Conservation (phyloP, 129 eudicot genomes). For the Silybum marianum region DNA sequence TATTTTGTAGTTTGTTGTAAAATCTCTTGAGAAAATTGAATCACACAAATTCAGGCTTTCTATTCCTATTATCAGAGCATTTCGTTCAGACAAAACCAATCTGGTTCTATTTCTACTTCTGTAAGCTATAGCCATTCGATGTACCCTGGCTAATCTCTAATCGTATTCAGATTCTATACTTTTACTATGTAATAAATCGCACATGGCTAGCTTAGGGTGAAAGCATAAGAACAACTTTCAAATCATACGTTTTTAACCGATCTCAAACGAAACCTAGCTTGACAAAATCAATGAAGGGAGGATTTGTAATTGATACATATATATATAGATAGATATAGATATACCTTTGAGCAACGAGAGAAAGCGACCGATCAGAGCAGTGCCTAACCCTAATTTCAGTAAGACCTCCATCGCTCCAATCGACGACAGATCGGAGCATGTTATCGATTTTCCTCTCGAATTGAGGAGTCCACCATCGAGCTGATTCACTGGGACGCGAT, state of each 20-base stretch:
- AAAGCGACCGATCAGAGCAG: conserved; percentile 73
- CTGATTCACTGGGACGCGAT: conserved; percentile 51
- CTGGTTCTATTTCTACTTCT: background rate
- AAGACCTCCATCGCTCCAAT: conserved; percentile 62
- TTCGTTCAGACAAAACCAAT: background rate
- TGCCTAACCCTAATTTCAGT: conserved; percentile 74
- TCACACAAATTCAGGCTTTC: background rate
- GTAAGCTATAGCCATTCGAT: background rate
- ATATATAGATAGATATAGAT: background rate
- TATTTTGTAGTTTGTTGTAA: background rate
- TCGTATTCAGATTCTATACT: background rate
- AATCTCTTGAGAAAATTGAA: background rate
- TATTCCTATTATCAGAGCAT: background rate
- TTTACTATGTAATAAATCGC: background rate
- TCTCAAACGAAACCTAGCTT: background rate
- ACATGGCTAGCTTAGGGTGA: background rate
- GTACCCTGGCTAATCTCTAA: background rate
- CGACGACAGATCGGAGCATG: conserved; percentile 65
- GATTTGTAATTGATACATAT: background rate
- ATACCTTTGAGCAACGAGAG: conserved; percentile 72
- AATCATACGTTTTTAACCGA: background rate
- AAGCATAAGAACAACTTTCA: background rate
- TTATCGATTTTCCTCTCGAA: conserved; percentile 67
- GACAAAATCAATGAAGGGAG: background rate
- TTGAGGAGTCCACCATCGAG: conserved; percentile 66